A percentile compares a stretch with the other conserved stretches of the same genome.
Conservation (phyloP, 2,329 filamentous ascomycete species). For the Fusarium newnesense region DNA sequence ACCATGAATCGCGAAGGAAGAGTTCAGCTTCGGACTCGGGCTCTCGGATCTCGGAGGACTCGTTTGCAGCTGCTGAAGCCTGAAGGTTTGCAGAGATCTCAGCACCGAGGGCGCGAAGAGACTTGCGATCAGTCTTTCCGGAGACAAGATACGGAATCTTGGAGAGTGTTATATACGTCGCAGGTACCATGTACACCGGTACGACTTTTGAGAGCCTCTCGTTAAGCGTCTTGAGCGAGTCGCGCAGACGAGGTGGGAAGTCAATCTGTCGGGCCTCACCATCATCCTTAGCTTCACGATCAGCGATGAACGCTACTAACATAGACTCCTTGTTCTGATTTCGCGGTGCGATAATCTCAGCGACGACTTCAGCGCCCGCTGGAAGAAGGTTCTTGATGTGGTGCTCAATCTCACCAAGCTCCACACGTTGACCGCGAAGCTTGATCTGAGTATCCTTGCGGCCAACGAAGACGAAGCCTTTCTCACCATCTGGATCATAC, state of each 20-base stretch:
- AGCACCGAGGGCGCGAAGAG: constrained; percentile 33
- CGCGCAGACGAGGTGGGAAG: constrained; percentile 32
- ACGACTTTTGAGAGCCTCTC: constrained; percentile 37
- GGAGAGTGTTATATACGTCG: constrained; percentile 35
- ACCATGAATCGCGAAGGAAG: constrained; percentile 51
- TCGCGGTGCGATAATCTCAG: constrained; percentile 59
- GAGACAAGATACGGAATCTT: constrained; percentile 42
- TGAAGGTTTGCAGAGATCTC: constrained; percentile 34
- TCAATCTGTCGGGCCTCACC: constrained; percentile 34
- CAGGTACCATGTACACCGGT: constrained; percentile 40
- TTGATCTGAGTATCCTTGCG: constrained; percentile 77
- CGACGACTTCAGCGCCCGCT: constrained; percentile 54
- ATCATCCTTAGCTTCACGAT: constrained; percentile 30
- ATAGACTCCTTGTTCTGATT: constrained; percentile 47
- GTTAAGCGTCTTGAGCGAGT: constrained; percentile 28
- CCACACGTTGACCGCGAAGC: constrained; percentile 72
- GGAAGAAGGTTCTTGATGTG: constrained; percentile 56
- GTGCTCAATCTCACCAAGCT: constrained; percentile 65
- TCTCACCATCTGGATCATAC: constrained; percentile 64
- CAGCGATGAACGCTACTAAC: constrained; percentile 40
- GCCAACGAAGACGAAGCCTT: constrained; percentile 66
- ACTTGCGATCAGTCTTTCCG: constrained; percentile 42
- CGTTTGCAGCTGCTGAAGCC: constrained; percentile 10
- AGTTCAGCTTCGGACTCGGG: constrained; percentile 33
- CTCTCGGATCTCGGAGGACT: constrained; percentile 15